Base-by-base conservation (phyloP, 208 protist genomes). In the Trypanosoma platydactyli region DNA sequence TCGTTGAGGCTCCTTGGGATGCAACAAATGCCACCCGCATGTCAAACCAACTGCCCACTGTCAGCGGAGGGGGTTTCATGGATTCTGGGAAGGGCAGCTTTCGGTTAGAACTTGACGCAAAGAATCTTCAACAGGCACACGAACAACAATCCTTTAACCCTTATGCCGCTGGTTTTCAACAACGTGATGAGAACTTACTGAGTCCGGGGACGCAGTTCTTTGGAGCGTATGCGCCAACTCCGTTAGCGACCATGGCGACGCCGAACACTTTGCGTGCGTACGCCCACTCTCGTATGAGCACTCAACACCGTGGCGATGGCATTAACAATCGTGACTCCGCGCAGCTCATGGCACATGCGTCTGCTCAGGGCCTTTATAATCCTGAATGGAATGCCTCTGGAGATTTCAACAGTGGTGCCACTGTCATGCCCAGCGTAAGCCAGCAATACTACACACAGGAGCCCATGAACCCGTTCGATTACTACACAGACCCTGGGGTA, bases 401-500 rank as follows among this genome's bases (percentile, higher is more conserved):
- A 5, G 58, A 68, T 62, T 61, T 60, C 55, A 25, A 24, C 53
- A 50, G 41, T 56, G 58, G 30, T 55, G 41, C 64, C 18, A 57
- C 52, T 22, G 62, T 41, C 46, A 58, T 51, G 46, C 65, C 22
- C 62, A 75, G 6, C 71, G 71, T 87, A 30, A 64, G 79, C 15
- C 88, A 94, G 76, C 88, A 94, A 70, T 92, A 92, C 81, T 91
- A 94, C 79, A 92, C 85, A 13, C 89, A 94, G 75, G 85, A 94
- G 63, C 85, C 83, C 46, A 84, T 91, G 61, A 82, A 81, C 76
- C 55, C 78, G 48, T 94, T 83, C 57, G 77, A 74, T 16, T 64
- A 83, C 45, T 86, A 86, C 51, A 53, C 67, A 38, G 68, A 68
- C 54, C 7, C 62, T 58, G 41, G 53, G 25, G 61, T 74, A 69